Evolutionary conservation across 1,139 yeast species (phyloP).

Genomic region (Yamadazyma aaseri): DNA sequence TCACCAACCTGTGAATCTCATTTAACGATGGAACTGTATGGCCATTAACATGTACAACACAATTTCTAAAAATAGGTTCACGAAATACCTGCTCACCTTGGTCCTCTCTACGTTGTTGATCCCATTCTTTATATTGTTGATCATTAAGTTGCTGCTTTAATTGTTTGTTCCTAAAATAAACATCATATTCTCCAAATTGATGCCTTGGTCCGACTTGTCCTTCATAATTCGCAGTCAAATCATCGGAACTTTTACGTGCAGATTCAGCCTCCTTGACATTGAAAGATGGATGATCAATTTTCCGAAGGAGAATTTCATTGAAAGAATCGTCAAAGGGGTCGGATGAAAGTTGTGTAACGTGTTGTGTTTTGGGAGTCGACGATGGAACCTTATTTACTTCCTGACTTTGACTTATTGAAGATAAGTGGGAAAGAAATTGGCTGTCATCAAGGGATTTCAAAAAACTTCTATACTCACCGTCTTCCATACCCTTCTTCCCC

Average conservation of each 20-base stretch:
- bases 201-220: slow-evolving; percentile 36
- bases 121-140: slow-evolving; percentile 50
- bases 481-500: not conserved
- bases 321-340: slow-evolving; percentile 46
- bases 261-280: not conserved
- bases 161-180: slow-evolving; percentile 68
- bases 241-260: not conserved
- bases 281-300: too few species aligned
- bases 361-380: slow-evolving; percentile 5
- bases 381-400: not conserved
- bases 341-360: slow-evolving; percentile 9
- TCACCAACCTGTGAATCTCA: slow-evolving; percentile 68
- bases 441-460: slow-evolving; percentile 34
- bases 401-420: slow-evolving; percentile 23
- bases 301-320: slow-evolving; percentile 17
- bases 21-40: slow-evolving; percentile 76
- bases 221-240: not conserved
- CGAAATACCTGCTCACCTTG: slow-evolving; percentile 19
- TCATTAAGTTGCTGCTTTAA: slow-evolving; percentile 70
- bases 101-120: slow-evolving; percentile 34
- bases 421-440: slow-evolving; percentile 31
- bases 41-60: slow-evolving; percentile 79
- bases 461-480: slow-evolving; percentile 21
- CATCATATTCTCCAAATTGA: slow-evolving; percentile 67
- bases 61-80: slow-evolving; percentile 54